Conservation (phyloP, 768 basidiomycete genomes). For the Boletus reticulatus region DNA sequence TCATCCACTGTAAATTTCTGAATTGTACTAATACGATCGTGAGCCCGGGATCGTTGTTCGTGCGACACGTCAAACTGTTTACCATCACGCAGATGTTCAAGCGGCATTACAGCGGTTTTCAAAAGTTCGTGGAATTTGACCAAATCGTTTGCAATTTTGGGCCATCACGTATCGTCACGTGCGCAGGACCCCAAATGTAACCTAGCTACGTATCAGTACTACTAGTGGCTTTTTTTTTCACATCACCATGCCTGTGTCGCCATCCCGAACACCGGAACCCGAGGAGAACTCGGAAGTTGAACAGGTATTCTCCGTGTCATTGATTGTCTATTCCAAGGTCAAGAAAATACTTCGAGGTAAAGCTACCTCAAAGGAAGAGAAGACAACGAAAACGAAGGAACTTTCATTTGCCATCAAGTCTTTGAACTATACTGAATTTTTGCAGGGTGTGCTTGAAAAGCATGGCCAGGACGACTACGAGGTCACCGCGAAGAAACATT, state of each 20-base stretch:
- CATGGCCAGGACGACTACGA: background rate
- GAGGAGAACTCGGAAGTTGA: background rate
- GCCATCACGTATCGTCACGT: background rate
- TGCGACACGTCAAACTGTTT: no score
- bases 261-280: background rate
- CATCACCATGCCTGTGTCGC: background rate
- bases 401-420: background rate
- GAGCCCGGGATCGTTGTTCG: no score
- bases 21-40: no score
- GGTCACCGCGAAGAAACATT: background rate
- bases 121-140: background rate
- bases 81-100: no score
- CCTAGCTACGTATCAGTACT: background rate
- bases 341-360: background rate
- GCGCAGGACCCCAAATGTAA: background rate
- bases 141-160: background rate
- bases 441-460: background rate
- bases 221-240: background rate
- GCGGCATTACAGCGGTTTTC: background rate
- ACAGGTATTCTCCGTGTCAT: background rate
- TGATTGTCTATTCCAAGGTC: slow-evolving; percentile 3
- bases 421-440: background rate
- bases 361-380: background rate
- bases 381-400: background rate
- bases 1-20: no score